Evolutionary conservation across 2,329 filamentous ascomycete species (phyloP).

Genomic region (Exophiala viscosa): DNA sequence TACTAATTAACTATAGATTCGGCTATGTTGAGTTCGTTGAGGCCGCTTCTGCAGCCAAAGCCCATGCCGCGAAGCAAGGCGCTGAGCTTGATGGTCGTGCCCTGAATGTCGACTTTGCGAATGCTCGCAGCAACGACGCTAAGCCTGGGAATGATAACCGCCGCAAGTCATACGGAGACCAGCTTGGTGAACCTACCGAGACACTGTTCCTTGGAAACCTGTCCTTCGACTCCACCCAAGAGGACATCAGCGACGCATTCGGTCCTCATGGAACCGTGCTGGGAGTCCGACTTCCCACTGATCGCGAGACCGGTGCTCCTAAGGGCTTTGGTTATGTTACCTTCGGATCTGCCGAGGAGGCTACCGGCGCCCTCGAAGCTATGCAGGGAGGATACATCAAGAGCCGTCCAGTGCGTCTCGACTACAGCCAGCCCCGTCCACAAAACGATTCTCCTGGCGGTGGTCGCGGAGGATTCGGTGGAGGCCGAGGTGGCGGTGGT

Average conservation of each 20-base stretch:
- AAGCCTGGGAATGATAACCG: conserved; percentile 55
- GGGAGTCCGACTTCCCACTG: conserved; percentile 82
- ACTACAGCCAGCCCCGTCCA: conserved; percentile 69
- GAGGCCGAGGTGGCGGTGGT: conserved; percentile 43
- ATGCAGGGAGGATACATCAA: conserved; percentile 69
- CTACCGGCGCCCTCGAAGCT: conserved; percentile 67
- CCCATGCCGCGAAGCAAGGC: conserved; percentile 70
- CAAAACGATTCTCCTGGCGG: conserved; percentile 47
- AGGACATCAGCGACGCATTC: conserved; percentile 71
- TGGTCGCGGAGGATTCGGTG: conserved; percentile 40
- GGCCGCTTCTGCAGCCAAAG: conserved; percentile 64
- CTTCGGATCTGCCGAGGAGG: conserved; percentile 77
- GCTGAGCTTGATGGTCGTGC: conserved; percentile 69
- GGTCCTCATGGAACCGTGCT: conserved; percentile 65
- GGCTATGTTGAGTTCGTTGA: conserved; percentile 85
- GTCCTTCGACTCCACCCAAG: conserved; percentile 77
- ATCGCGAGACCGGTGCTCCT: conserved; percentile 74
- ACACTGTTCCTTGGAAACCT: conserved; percentile 92
- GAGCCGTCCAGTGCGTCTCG: conserved; percentile 73
- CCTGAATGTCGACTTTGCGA: conserved; percentile 76
- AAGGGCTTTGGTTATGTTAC: conserved; percentile 94
- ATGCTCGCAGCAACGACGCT: conserved; percentile 58
- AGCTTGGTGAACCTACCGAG: conserved; percentile 72
- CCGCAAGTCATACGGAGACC: conserved; percentile 65
- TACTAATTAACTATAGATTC: conserved; percentile 53